Base-by-base conservation (phyloP, 1,139 yeast species). In the Suhomyces chickasaworum region DNA sequence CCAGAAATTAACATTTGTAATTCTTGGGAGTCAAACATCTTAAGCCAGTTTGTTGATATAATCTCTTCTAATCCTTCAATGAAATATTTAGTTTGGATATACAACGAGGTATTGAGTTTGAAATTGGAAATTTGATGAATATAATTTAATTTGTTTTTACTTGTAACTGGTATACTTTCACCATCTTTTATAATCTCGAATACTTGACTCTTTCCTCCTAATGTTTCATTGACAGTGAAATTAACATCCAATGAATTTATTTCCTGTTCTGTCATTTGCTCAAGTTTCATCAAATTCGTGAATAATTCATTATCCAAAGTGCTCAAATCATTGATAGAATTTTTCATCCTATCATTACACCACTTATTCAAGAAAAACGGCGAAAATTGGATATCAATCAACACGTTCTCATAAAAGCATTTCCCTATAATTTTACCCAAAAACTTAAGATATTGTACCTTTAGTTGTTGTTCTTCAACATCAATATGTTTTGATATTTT, bases 1-100 rank as follows among this genome's bases (percentile, higher is more conserved):
- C 97, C 97, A 9, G 96, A 86, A 3, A 93, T 85, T 32, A 95
- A 72, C 76, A 84, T 83, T 61, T 89, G 97, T 20, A 91, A 68
- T 60, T 93, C 99, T 41, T 69, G 71, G 0, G 95, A 84, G 60
- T 87, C 89, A 68, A 93, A 93, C 85, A 93, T 83, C 35, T 80
- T 77, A 34, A 93, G 70, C 96, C 97, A 89, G 40, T 76, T 76
- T 1, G 85, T 81, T 6, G 85, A 76, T 10, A 93, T 81, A 16
- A 93, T 72, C 48, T 78, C 78, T 53, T 77, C 78, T 47, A 93
- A 64, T 0, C 99, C 99, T 25, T 74, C 78, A 32, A 88, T 68
- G 60, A 95, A 91, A 42, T 77, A 75, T 31, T 69, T 71, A 1
- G 89, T 77, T 56, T 86, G 96, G 0, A 76, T 63, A 35, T 73